A percentile compares a stretch with the other conserved stretches of the same genome.
Conservation (phyloP, 768 basidiomycete genomes). For the Collybiopsis confluens region DNA sequence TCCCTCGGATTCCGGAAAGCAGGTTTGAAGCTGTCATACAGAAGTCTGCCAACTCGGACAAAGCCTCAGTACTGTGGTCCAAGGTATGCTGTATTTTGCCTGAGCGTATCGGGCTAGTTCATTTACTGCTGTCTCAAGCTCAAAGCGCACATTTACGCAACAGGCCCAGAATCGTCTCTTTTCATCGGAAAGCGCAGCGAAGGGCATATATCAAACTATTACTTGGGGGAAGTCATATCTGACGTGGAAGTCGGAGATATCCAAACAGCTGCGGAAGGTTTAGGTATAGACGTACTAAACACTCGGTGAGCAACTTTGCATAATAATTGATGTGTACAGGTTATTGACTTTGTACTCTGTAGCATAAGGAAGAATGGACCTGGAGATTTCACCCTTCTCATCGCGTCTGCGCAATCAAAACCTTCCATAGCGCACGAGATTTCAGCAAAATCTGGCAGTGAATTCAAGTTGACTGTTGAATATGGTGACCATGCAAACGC, state of each 20-base stretch:
- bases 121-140: slow-evolving; percentile 38
- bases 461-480: slow-evolving; percentile 56
- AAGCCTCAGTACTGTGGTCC: slow-evolving; percentile 59
- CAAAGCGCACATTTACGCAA: slow-evolving; percentile 69
- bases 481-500: slow-evolving; percentile 71
- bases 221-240: slow-evolving; percentile 67
- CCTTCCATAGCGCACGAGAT: slow-evolving; percentile 41
- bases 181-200: slow-evolving; percentile 76
- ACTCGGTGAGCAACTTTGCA: slow-evolving; percentile 52
- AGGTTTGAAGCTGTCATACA: slow-evolving; percentile 63
- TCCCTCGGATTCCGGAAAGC: slow-evolving; percentile 60
- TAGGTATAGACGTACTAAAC: slow-evolving; percentile 74
- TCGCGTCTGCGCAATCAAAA: slow-evolving; percentile 61
- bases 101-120: background rate
- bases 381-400: slow-evolving; percentile 60
- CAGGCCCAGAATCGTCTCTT: slow-evolving; percentile 58
- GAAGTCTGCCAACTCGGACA: slow-evolving; percentile 52
- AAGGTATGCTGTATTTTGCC: slow-evolving; percentile 30
- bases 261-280: slow-evolving; percentile 70
- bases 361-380: slow-evolving; percentile 71
- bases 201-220: slow-evolving; percentile 84
- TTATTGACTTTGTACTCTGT: background rate
- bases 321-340: background rate
- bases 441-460: slow-evolving; percentile 30
- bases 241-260: slow-evolving; percentile 76